A percentile compares a stretch with the other conserved stretches of the same genome.
Evolutionary conservation across 2,329 filamentous ascomycete species (phyloP).

Genomic region (Harringtonia aguacate): DNA sequence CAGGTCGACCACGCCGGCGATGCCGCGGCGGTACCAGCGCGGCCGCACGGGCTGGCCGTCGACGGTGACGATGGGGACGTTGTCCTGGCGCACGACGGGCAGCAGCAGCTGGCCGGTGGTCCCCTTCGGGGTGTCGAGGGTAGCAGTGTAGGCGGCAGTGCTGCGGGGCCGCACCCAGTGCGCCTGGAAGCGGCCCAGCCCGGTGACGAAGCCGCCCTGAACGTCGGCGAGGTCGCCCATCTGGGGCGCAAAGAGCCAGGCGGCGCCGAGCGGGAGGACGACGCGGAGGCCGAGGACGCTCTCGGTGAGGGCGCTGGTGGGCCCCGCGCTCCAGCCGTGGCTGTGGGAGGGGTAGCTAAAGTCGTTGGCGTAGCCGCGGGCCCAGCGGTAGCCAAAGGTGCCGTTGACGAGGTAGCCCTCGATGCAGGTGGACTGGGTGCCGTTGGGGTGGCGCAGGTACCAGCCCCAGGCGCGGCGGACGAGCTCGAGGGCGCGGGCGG

Average conservation of each 20-base stretch:
- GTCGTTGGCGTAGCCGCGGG: constrained; percentile 28
- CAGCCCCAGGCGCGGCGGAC: constrained; percentile 49
- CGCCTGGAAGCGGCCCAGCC: constrained; percentile 12
- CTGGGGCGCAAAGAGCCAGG: constrained; percentile 9
- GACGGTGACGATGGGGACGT: constrained; percentile 11
- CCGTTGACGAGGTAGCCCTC: constrained; percentile 47
- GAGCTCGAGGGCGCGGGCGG: constrained; percentile 41
- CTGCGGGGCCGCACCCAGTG: constrained; percentile 15
- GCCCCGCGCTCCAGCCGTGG: constrained; percentile 38
- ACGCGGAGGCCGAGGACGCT: constrained; percentile 30
- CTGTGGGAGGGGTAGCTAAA: constrained; percentile 31
- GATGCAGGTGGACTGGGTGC: constrained; percentile 46
- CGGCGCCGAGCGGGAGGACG: constrained; percentile 10
- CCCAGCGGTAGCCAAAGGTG: constrained; percentile 43
- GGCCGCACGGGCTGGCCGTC: constrained; percentile 10
- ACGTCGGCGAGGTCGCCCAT: constrained; percentile 5
- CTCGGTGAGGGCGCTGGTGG: constrained; percentile 32
- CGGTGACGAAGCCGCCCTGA: constrained; percentile 9
- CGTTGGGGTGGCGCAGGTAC: constrained; percentile 45
- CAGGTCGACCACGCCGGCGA: constrained; percentile 7
- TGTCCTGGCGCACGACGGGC: constrained; percentile 10
- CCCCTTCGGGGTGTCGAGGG: constrained; percentile 15
- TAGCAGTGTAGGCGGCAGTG: constrained; percentile 10
- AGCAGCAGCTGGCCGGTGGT: constrained; percentile 16
- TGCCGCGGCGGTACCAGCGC: constrained; percentile 6